Evolutionary conservation across 2,329 filamentous ascomycete genomes (phyloP).

Genomic region (Colletotrichum graminicola): DNA sequence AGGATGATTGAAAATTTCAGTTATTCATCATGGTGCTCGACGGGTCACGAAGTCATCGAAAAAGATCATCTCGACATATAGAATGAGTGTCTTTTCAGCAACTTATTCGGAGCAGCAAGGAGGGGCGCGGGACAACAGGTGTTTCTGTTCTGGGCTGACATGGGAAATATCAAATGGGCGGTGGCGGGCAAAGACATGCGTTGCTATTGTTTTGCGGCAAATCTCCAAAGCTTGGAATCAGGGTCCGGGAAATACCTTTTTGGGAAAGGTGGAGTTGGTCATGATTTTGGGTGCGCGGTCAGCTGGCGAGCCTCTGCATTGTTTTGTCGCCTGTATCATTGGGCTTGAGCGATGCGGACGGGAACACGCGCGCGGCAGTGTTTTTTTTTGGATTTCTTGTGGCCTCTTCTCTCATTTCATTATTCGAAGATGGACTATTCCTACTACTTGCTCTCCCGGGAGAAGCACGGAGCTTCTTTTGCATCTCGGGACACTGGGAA

Average conservation of each 20-base stretch:
- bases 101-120: conserved; percentile 44
- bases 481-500: conserved; percentile 31
- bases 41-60: conserved; percentile 47
- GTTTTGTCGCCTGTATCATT: conserved; percentile 40
- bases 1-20: conserved; percentile 57
- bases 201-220: conserved; percentile 44
- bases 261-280: conserved; percentile 54
- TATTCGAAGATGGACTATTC: conserved; percentile 37
- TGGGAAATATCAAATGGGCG: conserved; percentile 48
- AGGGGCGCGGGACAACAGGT: conserved; percentile 49
- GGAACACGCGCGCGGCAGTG: conserved; percentile 14
- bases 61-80: conserved; percentile 64
- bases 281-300: conserved; percentile 42
- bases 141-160: conserved; percentile 54
- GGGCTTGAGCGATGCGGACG: conserved; percentile 17
- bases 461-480: conserved; percentile 1
- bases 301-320: conserved; percentile 43
- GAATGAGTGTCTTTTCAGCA: conserved; percentile 57
- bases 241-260: conserved; percentile 43
- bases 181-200: conserved; percentile 53
- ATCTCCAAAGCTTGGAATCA: conserved; percentile 48
- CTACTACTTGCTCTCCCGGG: conserved; percentile 18
- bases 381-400: conserved; percentile 25
- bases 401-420: conserved; percentile 37
- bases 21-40: conserved; percentile 50